phyloP scores from a whole-genome alignment of 208 protist genomes.

The Leishmania tarentolae region DNA sequence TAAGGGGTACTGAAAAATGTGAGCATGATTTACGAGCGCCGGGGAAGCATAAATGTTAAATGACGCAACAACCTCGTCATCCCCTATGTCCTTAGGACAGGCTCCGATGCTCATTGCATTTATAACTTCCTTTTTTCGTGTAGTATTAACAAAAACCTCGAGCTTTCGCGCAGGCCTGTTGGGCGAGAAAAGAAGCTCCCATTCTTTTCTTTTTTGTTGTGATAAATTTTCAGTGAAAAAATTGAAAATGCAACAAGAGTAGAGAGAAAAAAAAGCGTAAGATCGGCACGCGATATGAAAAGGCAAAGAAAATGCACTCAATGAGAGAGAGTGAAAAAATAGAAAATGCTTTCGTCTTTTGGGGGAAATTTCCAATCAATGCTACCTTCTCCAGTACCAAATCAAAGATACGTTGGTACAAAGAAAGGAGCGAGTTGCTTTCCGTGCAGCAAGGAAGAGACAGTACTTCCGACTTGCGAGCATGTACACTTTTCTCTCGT shows the following conservation, averaged over 20 bases:
- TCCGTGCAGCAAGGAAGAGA: neutral
- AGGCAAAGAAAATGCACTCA: neutral
- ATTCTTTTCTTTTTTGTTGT: neutral
- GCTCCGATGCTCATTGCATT: slow-evolving; percentile 30
- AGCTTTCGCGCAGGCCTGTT: neutral
- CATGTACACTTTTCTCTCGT: too few species aligned
- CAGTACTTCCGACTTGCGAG: neutral
- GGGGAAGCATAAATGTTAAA: slow-evolving; percentile 80
- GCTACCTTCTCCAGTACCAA: neutral
- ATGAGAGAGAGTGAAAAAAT: neutral
- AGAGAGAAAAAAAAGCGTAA: neutral
- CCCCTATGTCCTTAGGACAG: slow-evolving; percentile 25
- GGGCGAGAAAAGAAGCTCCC: neutral
- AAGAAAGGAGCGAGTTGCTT: neutral
- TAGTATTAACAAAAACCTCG: neutral
- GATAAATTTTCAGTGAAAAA: neutral
- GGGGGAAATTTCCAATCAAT: too few species aligned
- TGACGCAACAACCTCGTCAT: slow-evolving; percentile 79
- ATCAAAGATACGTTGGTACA: neutral
- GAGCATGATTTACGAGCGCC: slow-evolving; percentile 54
- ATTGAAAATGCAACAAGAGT: too few species aligned
- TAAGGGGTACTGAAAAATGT: slow-evolving; percentile 91
- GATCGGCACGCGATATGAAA: neutral
- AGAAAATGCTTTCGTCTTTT: neutral
- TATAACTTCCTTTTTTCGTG: neutral